These are phyloP conservation scores for Dothideomycetes sp. DNA, from an alignment of 2,329 filamentous ascomycete species.

Conservation along the genomic window DNA sequence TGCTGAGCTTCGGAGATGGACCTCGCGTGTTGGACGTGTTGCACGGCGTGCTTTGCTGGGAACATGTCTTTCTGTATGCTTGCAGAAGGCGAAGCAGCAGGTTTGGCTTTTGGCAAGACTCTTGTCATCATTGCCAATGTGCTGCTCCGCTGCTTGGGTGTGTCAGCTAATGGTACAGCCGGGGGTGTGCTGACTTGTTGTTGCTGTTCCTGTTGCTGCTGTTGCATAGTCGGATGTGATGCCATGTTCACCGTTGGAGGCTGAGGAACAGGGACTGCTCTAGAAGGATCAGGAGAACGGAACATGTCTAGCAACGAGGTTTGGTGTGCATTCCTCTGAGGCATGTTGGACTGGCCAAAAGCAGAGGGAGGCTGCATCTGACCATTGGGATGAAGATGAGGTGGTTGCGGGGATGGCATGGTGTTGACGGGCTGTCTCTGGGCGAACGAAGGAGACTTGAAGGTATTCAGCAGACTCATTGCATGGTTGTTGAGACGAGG, in stretches of 20 bases:
- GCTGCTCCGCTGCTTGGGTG: constrained; percentile 16
- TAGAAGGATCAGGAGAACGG: constrained; percentile 24
- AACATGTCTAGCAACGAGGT: constrained; percentile 39
- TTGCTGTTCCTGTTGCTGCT: constrained; percentile 14
- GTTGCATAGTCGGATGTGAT: constrained; percentile 18
- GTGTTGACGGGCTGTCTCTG: constrained; percentile 1
- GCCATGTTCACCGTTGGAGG: neutral
- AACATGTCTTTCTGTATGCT: constrained; percentile 10
- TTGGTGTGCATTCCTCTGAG: constrained; percentile 33
- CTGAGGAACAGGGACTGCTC: constrained; percentile 14
- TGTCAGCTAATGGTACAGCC: neutral
- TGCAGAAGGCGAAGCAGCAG: constrained; percentile 4
- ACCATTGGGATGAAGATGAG: neutral
- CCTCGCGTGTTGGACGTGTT: constrained; percentile 3
- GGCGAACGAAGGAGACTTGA: constrained; percentile 34
- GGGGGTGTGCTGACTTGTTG: constrained; percentile 3
- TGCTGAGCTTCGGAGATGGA: neutral
- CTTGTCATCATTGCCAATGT: constrained; percentile 27
- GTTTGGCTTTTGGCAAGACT: constrained; percentile 22
- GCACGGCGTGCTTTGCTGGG: constrained; percentile 14
- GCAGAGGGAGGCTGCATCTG: neutral
- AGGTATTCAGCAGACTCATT: constrained; percentile 48
- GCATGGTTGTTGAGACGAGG: constrained; percentile 51
- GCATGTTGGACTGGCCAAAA: neutral
- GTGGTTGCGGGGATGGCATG: constrained; percentile 14